Evolutionary conservation across 768 basidiomycete genomes (phyloP), one percentile per base, ranked within the genome.

Genomic region (Russula lepida): DNA sequence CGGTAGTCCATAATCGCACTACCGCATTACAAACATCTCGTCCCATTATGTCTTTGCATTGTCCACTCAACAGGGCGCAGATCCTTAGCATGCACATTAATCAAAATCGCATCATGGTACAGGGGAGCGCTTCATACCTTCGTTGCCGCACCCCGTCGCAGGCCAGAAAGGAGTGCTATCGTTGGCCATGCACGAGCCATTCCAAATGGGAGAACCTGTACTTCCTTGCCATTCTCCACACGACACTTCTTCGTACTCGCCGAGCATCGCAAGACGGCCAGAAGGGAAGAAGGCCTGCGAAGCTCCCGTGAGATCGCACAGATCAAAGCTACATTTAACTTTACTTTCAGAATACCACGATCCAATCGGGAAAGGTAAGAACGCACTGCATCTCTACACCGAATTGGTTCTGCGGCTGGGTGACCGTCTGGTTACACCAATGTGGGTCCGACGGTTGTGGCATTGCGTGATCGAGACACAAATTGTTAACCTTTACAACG

Each of bases 271-370:
- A 17, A 79, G 79, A 66, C 80, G 82, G 0, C 78, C 68, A 1
- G 75, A 76, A 1, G 81, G 81, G 79, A 84, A 85, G 74, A 84
- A 84, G 6, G 74, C 75, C 4, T 44, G 61, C 15, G 79, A 60
- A 8, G 79, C 81, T 50, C 83, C 82, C 11, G 81, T 81, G 61
- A 84, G 83, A 54, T 78, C 72, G 67, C 83, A 85, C 47, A 85
- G 77, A 68, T 84, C 82, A 67, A 84, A 85, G 69, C 83, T 84
- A 52, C 2, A 21, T 35, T 43, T 8, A 15, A 13, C 2, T 21
- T 27, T 49, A 25, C 27, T 37, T 35, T 61, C 8, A 55, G 35
- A 23, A 23, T 13, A 27, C 21, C 33, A 37, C 4, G 9, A 41
- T 19, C 8, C 1, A 28, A 28, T 25, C 48, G 23, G 54, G 11